phyloP scores from a whole-genome alignment of 2,329 filamentous ascomycete species.

The Colletotrichum sp. region DNA sequence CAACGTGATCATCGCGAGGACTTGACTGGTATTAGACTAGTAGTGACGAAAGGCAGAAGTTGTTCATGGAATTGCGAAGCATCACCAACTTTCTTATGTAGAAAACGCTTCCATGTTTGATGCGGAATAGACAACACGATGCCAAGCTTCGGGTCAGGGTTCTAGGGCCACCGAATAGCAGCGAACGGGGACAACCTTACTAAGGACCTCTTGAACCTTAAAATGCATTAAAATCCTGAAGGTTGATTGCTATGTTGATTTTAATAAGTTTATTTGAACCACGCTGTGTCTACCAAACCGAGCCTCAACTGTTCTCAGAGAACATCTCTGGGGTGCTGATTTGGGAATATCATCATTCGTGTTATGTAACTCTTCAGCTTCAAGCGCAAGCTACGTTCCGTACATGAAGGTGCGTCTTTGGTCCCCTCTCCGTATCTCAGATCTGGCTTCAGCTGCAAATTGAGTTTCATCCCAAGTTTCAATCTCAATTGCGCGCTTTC shows the following conservation, averaged over 20 bases:
- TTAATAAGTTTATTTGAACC: not conserved
- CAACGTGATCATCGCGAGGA: not conserved
- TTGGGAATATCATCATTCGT: not conserved
- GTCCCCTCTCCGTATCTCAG: not conserved
- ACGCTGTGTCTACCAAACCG: not conserved
- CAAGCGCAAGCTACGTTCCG: not conserved
- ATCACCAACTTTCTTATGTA: not conserved
- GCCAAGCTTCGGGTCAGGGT: not conserved
- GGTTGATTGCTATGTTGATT: not conserved
- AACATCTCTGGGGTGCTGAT: not conserved
- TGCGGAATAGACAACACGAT: not conserved
- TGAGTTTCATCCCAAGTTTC: conserved; percentile 19
- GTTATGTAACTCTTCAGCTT: not conserved
- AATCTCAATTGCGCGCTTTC: conserved; percentile 7
- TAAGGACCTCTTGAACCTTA: not conserved
- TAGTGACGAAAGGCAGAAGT: not conserved
- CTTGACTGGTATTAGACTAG: not conserved
- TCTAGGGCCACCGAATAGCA: not conserved
- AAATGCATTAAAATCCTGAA: not conserved
- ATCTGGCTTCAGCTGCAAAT: not conserved
- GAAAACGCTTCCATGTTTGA: not conserved
- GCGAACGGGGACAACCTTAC: not conserved
- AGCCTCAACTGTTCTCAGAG: not conserved
- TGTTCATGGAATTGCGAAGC: not conserved
- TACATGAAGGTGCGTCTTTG: conserved; percentile 10